Base-by-base conservation (phyloP, 768 basidiomycete genomes). In the Tubosaeta sp. region DNA sequence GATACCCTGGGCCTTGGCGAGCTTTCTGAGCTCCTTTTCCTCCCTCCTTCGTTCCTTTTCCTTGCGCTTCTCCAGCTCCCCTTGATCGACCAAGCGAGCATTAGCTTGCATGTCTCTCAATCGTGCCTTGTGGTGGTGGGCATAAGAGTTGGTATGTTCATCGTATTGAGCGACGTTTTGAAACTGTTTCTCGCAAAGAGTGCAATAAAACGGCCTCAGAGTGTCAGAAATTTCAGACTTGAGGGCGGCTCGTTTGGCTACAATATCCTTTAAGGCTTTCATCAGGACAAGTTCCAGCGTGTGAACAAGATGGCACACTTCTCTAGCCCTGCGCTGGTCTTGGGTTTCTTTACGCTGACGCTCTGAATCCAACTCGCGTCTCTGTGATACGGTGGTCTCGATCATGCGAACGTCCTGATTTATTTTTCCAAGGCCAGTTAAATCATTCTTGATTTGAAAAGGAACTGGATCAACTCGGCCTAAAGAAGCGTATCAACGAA, bases 131-230 rank as follows among this genome's bases (percentile, higher is more conserved):
- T 90, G 90, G 59, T 89, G 87, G 61, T 91, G 89, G 0, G 88
- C 87, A 57, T 90, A 91, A 7, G 90, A 90, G 61, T 91, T 92
- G 48, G 87, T 88, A 67, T 93, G 90, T 61, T 92, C 90, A 56
- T 92, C 90, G 59, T 88, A 93, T 61, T 90, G 90, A 0, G 87
- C 83, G 18, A 92, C 87, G 44, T 78, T 92, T 65, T 84, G 79
- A 71, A 91, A 92, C 65, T 93, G 90, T 65, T 91, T 91, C 54
- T 90, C 88, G 71, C 90, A 93, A 18, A 90, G 76, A 22, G 75
- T 69, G 65, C 90, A 93, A 63, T 90, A 91, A 69, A 92, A 92
- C 9, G 87, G 76, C 29, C 77, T 76, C 42, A 92, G 75, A 5
- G 83, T 82, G 43, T 76, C 75, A 1, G 78, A 79, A 27, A 93